Evolutionary conservation across 768 basidiomycete species (phyloP), one percentile per base, ranked within the genome.

Genomic region (Saitozyma podzolica): DNA sequence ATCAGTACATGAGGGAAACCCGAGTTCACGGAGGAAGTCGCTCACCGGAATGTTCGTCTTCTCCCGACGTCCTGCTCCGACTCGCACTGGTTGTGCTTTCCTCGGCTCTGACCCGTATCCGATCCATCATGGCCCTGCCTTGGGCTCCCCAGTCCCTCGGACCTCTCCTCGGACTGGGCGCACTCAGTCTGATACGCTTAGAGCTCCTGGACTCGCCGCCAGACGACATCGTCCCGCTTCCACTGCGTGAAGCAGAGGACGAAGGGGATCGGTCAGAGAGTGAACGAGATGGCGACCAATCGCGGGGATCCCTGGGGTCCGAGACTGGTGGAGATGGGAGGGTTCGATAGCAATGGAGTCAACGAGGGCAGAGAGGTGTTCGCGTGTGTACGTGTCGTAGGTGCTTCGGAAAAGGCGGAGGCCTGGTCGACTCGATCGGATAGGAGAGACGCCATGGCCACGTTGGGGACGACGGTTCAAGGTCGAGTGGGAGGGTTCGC

Each of bases 311-410:
- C 48, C 29, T 29, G 2, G 29, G 29, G 29, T 2, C 5, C 29
- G 29, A 29, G 29, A 66, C 61, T 8, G 69, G 72, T n/a, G 67
- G 70, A 10, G 69, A 70, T 29, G 68, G 4, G 68, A 69, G 8
- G 65, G 61, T 41, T 75, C 78, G 20, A 79, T 72, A n/a, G 91
- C 92, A 63, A 97, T 94, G 2, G 92, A 91, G 68, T 96, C 94
- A 2, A 95, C 92, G 80, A 98, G 85, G 0, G 90, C 92, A 2
- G 91, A 92, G 49, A 98, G 85, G 75, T 96, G 92, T 19, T 95
- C 90, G 50, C 92, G 86, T 1, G 95, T 99, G 74, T 90, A 94
- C 0, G 95, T 97, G 78, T 99, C 95, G 74, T 97, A 98, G 67
- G 92, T 88, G 56, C 93, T 90, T 73, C 92, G 89, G 80, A 98